phyloP scores from a whole-genome alignment of 1,284 basidiomycete genomes.

The Ceratobasidium sp. region DNA sequence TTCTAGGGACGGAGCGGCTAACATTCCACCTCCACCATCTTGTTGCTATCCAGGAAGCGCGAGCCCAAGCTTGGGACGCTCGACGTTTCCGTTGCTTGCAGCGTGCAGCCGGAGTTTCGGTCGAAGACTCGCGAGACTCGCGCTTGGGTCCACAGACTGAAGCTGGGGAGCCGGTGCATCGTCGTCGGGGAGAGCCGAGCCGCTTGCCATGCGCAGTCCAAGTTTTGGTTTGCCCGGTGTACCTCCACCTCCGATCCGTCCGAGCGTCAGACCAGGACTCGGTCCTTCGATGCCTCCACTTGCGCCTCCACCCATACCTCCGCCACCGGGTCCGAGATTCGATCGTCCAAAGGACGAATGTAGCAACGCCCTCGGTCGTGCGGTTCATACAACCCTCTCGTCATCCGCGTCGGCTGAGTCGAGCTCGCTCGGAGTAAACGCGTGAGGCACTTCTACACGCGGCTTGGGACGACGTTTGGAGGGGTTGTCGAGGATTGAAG shows the following conservation, averaged over 20 bases:
- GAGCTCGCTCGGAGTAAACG: constrained; percentile 2
- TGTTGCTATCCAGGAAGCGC: constrained; percentile 9
- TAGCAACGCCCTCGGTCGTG: no score
- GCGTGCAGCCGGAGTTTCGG: constrained; percentile 15
- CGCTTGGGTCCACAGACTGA: constrained; percentile 1
- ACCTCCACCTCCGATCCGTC: constrained; percentile 10
- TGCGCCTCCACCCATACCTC: not conserved
- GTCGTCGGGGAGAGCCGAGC: constrained; percentile 32
- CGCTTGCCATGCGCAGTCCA: constrained; percentile 26
- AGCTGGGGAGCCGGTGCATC: no score
- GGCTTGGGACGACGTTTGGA: constrained; percentile 17
- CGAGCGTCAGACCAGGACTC: constrained; percentile 10
- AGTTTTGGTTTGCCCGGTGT: constrained; percentile 7
- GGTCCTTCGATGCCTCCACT: not conserved
- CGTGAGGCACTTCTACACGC: constrained; percentile 24
- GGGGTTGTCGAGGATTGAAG: not conserved
- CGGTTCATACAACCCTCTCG: not conserved
- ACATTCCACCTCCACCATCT: not conserved
- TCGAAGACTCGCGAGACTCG: constrained; percentile 1
- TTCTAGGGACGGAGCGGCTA: not conserved
- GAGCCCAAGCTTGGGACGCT: constrained; percentile 25
- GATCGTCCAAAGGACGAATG: constrained; percentile 14
- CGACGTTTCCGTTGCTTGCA: not conserved
- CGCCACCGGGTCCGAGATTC: not conserved
- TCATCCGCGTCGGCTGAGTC: constrained; percentile 40